phyloP scores from a whole-genome alignment of 108 stramenopile species.

The Phaeodactylum tricornutum region DNA sequence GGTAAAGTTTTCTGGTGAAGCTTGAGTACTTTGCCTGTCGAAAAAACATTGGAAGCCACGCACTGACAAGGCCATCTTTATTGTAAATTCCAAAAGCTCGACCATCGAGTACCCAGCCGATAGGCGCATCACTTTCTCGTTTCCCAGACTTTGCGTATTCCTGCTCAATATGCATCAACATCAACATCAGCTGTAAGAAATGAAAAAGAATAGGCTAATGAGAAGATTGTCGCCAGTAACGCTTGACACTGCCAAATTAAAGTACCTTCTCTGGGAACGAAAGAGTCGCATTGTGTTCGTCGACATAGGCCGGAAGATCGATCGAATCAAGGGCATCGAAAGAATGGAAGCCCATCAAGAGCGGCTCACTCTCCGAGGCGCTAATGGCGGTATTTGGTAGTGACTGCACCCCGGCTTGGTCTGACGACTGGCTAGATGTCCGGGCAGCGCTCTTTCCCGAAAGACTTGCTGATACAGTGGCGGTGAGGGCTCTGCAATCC shows the following conservation, averaged over 20 bases:
- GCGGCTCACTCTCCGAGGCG: too few species aligned
- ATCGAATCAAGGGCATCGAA: neutral
- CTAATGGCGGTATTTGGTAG: too few species aligned
- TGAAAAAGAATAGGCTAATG: neutral
- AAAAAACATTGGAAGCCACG: slow-evolving; percentile 37
- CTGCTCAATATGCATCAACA: slow-evolving; percentile 4
- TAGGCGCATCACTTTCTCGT: neutral
- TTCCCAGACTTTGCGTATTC: neutral
- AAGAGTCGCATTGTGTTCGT: neutral
- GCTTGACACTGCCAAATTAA: neutral
- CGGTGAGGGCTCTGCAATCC: too few species aligned
- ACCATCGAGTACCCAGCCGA: slow-evolving; percentile 9
- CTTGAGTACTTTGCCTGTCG: slow-evolving; percentile 34
- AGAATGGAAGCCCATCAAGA: too few species aligned
- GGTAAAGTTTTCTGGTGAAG: slow-evolving; percentile 50
- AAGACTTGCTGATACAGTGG: too few species aligned
- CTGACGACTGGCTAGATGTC: too few species aligned
- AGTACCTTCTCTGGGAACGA: slow-evolving; percentile 11
- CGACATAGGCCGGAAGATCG: slow-evolving; percentile 4
- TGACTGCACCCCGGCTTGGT: too few species aligned
- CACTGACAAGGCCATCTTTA: slow-evolving; percentile 13
- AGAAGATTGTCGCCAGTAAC: neutral
- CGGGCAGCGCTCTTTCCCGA: too few species aligned
- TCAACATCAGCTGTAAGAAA: slow-evolving; percentile 4
- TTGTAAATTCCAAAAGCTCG: slow-evolving; percentile 23